Base-by-base conservation (phyloP, 306 rosid genomes). In the Vachellia pachyceras region DNA sequence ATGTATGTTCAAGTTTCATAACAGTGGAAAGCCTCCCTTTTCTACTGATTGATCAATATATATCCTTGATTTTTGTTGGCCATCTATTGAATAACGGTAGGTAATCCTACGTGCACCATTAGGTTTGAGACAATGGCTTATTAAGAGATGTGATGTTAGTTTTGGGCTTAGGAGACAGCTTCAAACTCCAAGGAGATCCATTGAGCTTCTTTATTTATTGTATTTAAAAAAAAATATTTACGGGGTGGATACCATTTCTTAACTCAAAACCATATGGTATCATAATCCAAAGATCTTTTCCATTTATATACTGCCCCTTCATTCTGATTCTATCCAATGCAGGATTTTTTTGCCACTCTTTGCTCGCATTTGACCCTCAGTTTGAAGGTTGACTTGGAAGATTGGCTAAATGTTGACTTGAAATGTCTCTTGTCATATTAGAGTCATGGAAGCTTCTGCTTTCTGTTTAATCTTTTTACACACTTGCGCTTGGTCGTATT, bases 381-480 rank as follows among this genome's bases (percentile, higher is more conserved):
- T 57, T 20, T 36, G 73, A 72, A 64, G 45, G 42, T 37, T 64
- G 52, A 45, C 35, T 42, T 49, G 40, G 46, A 41, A 60, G 41
- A 55, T 29, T 23, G 54, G 58, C 68, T 45, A 4, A 50, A 44
- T 44, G 71, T 42, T 40, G 36, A 49, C 20, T 37, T 46, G 45
- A 65, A 65, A 76, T 20, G 70, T 65, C 46, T 74, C 7, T 20
- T 61, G 54, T 8, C 69, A 3, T 45, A 61, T 61, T 18, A 13
- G 73, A 71, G 37, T 46, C 44, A 64, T 44, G 37, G 54, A 78
- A 63, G 68, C 66, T 60, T 61, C 13, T 42, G 20, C 20, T 70
- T 50, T 80, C 18, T 20, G 5, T 40, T 73, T 40, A 10, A 42
- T 18, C 6, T 13, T 25, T 11, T 49, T 45, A 13, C 77, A 20